Conservation (phyloP, 2,329 filamentous ascomycete genomes). For the Penicillium crustosum region DNA sequence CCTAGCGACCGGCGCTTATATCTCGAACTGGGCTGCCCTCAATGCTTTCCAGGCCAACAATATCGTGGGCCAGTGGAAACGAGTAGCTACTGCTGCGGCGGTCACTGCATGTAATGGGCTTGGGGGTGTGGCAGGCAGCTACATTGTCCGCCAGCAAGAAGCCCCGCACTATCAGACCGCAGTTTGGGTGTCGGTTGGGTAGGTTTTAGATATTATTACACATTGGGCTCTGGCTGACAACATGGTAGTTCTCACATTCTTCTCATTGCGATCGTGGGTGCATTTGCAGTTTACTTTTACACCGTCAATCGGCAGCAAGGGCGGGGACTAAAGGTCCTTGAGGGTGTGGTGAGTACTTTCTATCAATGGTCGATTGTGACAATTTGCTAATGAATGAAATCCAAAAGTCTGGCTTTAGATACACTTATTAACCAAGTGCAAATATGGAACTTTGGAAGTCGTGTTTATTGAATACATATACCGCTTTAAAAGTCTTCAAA, state of each 20-base stretch:
- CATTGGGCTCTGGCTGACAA: not conserved
- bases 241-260: constrained; percentile 55
- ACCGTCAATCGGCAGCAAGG: constrained; percentile 51
- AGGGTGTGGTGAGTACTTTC: constrained; percentile 41
- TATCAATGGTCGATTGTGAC: not conserved
- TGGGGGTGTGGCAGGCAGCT: constrained; percentile 65
- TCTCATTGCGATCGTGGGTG: constrained; percentile 55
- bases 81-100: constrained; percentile 60
- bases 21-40: constrained; percentile 68
- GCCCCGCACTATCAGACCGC: constrained; percentile 65
- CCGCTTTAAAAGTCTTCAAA: not conserved
- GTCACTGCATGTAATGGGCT: constrained; percentile 63
- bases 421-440: constrained; percentile 32
- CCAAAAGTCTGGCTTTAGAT: constrained; percentile 33
- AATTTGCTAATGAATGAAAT: not conserved
- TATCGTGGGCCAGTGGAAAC: constrained; percentile 64
- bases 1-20: constrained; percentile 66
- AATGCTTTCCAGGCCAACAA: constrained; percentile 65
- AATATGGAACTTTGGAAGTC: not conserved
- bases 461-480: not conserved
- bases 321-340: constrained; percentile 51
- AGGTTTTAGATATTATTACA: constrained; percentile 4
- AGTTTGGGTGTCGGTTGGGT: constrained; percentile 65
- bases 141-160: constrained; percentile 62
- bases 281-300: constrained; percentile 57